These are phyloP conservation scores for Mycosarcoma maydis DNA, from an alignment of 1,284 basidiomycete genomes.

Conservation along the genomic window DNA sequence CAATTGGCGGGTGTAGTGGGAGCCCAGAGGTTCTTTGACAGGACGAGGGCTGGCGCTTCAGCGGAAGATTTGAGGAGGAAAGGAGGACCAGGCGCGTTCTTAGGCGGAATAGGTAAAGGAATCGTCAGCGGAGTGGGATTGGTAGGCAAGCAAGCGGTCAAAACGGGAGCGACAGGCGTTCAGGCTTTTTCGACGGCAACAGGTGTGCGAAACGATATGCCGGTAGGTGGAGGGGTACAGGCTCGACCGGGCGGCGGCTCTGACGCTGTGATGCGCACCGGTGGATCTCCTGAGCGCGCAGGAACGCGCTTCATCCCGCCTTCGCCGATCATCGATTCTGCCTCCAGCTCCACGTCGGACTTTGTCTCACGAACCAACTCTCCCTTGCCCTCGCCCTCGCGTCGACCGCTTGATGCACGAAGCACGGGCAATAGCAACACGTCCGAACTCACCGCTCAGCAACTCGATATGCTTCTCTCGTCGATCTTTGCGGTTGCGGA, in stretches of 20 bases:
- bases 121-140: constrained; percentile 56
- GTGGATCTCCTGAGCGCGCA: background rate
- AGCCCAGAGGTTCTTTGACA: constrained; percentile 58
- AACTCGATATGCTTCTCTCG: constrained; percentile 64
- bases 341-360: constrained; percentile 21
- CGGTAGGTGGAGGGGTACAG: background rate
- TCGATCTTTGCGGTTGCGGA: constrained; percentile 66
- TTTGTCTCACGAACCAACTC: constrained; percentile 42
- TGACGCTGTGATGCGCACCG: too few species aligned
- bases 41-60: constrained; percentile 53
- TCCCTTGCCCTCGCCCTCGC: constrained; percentile 28
- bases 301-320: constrained; percentile 1
- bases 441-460: constrained; percentile 41
- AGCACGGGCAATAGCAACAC: background rate
- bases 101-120: constrained; percentile 52
- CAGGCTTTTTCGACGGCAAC: constrained; percentile 22
- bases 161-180: constrained; percentile 24
- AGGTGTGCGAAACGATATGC: background rate
- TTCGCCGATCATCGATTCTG: constrained; percentile 24
- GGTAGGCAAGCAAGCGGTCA: constrained; percentile 55
- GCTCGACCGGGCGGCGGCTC: too few species aligned
- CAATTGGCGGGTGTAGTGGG: constrained; percentile 23
- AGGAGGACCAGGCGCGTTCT: constrained; percentile 27
- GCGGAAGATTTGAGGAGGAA: constrained; percentile 31
- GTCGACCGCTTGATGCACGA: constrained; percentile 3